Percentiles rank a stretch among this genome's conserved stretches.
Evolutionary conservation across 176 grass and related monocot genomes (phyloP).

Genomic region (Guadua angustifolia): DNA sequence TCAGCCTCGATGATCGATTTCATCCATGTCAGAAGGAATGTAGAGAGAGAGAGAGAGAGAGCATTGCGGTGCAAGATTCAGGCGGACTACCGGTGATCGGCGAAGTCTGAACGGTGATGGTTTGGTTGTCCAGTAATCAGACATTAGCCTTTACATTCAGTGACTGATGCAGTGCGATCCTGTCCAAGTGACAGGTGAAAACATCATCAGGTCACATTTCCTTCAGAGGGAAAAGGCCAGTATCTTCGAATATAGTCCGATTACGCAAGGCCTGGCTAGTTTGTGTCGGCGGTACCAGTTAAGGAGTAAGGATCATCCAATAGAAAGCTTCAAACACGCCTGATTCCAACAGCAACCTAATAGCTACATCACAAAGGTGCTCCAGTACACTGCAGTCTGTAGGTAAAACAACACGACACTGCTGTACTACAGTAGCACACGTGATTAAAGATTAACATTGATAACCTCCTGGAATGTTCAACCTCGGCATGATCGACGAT

Average conservation of each 20-base stretch:
- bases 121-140: background rate
- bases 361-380: background rate
- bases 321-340: conserved; percentile 11
- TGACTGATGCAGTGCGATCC: conserved; percentile 19
- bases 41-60: background rate
- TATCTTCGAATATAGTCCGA: conserved; percentile 25
- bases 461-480: conserved; percentile 16
- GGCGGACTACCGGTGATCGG: conserved; percentile 15
- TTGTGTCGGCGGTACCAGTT: conserved; percentile 44
- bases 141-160: background rate
- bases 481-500: conserved; percentile 18
- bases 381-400: background rate
- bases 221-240: conserved; percentile 13
- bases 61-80: conserved; percentile 38
- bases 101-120: conserved; percentile 15
- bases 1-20: background rate
- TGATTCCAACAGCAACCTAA: background rate
- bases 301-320: background rate
- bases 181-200: conserved; percentile 40
- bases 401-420: background rate
- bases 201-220: conserved; percentile 33
- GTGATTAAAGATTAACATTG: background rate
- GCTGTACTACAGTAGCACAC: background rate
- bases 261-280: conserved; percentile 39
- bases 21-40: conserved; percentile 5